Base-by-base conservation (phyloP, 176 grass and related monocot species). In the Triticum monococcum region DNA sequence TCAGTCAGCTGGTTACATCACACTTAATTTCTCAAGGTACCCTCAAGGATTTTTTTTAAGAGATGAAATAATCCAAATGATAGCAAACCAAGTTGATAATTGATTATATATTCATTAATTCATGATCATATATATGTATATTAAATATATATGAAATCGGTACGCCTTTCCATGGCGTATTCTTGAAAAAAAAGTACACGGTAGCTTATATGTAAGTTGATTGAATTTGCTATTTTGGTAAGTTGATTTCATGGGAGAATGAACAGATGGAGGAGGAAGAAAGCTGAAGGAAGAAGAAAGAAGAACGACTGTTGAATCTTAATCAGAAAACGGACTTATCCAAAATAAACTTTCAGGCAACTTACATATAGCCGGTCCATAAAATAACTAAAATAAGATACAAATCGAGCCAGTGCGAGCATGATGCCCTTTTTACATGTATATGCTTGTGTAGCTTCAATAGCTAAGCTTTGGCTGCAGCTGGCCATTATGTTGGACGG, bases 101-200 rank as follows among this genome's bases (percentile, higher is more conserved):
- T 36, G 22, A 78, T 59, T 25, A 84, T 79, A 36, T 8, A 64
- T 82, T 75, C 36, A 81, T 80, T 81, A 16, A 57, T 79, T 38
- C 25, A 24, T 61, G 11, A 50, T 46, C 40, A 14, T 67, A 20
- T 68, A 13, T 36, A 38, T 28, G 18, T 63, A 20, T 18, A 26
- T 28, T 8, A 65, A 20, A 64, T 35, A 56, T 56, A 56, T 56
- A 56, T 56, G 52, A 56, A 56, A 56, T 56, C 17, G 16, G 16
- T 54, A 54, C 0, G 16, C 16, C 56, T 59, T 59, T 59, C 20
- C 56, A 59, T 22, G 56, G 18, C 56, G 18, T 59, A 59, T 59
- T 59, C 56, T 54, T 54, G 50, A 54, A 50, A 50, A 16, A 48
- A 50, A 17, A 16, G 9, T 54, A 54, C 50, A 54, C 16, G 7